A percentile compares a stretch with the other conserved stretches of the same genome.
These are phyloP conservation scores for Fomitopsis pinicola DNA, from an alignment of 1,284 basidiomycete species.

Conservation along the genomic window DNA sequence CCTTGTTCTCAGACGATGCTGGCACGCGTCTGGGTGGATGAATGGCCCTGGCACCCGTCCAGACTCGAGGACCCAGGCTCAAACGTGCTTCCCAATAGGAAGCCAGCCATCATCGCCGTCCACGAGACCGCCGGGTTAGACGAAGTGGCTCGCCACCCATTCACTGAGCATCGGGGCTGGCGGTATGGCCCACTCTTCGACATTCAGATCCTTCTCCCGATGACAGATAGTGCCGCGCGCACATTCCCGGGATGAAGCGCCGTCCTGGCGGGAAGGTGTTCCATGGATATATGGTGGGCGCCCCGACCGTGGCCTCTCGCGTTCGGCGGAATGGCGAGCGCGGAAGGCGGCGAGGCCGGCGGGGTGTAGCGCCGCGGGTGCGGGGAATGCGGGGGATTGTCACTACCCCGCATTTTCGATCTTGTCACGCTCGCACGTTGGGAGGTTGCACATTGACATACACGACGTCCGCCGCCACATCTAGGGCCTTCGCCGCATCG, in stretches of 20 bases:
- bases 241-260: not conserved
- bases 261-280: not conserved
- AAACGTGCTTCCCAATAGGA: not conserved
- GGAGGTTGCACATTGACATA: not conserved
- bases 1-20: not conserved
- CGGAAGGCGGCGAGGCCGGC: not conserved
- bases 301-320: not conserved
- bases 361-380: not conserved
- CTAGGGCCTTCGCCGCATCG: not conserved
- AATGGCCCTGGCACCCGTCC: not conserved
- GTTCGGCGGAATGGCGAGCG: not conserved
- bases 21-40: not conserved
- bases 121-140: not conserved
- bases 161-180: not conserved
- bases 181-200: not conserved
- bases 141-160: not conserved
- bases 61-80: not conserved
- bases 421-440: not conserved
- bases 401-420: not conserved
- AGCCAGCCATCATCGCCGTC: not conserved
- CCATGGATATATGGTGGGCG: not conserved
- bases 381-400: not conserved
- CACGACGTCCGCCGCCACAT: not conserved
- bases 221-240: not conserved
- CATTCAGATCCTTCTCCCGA: not conserved